Conservation (phyloP, 371 early-diverging fungal species). For the Basidiobolus meristosporus region DNA sequence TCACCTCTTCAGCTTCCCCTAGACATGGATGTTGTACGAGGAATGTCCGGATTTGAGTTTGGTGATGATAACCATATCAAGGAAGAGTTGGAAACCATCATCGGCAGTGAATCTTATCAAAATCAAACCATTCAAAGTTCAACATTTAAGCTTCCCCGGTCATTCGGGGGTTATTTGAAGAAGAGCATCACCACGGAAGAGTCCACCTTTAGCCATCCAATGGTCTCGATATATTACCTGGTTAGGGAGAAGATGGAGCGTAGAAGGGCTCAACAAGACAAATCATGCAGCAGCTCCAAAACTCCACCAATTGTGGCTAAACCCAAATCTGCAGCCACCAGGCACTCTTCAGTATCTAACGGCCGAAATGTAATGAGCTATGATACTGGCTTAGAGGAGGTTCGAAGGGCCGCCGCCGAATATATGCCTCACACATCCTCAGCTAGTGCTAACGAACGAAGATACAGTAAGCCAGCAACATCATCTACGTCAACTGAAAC, state of each 20-base stretch:
- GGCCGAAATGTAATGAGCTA: too few species aligned
- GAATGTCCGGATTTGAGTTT: slow-evolving; percentile 86
- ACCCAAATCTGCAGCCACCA: too few species aligned
- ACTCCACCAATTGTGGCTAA: too few species aligned
- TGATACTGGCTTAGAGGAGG: too few species aligned
- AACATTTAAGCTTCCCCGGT: slow-evolving; percentile 3
- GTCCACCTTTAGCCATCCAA: slow-evolving; percentile 29
- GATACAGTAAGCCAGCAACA: too few species aligned
- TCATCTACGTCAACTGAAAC: too few species aligned
- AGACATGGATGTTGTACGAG: slow-evolving; percentile 51
- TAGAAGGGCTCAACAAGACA: slow-evolving; percentile 7
- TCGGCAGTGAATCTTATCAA: slow-evolving; percentile 7
- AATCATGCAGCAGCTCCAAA: too few species aligned
- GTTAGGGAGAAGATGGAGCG: slow-evolving; percentile 69
- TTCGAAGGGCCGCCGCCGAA: too few species aligned
- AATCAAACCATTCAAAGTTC: slow-evolving; percentile 9
- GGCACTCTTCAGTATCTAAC: too few species aligned
- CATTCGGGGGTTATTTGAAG: slow-evolving; percentile 4
- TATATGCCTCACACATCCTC: too few species aligned
- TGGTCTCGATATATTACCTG: slow-evolving; percentile 72
- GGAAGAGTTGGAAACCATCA: neutral
- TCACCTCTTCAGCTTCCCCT: slow-evolving; percentile 45
- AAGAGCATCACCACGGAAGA: slow-evolving; percentile 10
- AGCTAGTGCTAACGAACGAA: too few species aligned
- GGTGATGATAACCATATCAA: slow-evolving; percentile 12